These are phyloP conservation scores for Coniferiporia sulphurascens DNA, from an alignment of 1,284 basidiomycete genomes.

Conservation along the genomic window DNA sequence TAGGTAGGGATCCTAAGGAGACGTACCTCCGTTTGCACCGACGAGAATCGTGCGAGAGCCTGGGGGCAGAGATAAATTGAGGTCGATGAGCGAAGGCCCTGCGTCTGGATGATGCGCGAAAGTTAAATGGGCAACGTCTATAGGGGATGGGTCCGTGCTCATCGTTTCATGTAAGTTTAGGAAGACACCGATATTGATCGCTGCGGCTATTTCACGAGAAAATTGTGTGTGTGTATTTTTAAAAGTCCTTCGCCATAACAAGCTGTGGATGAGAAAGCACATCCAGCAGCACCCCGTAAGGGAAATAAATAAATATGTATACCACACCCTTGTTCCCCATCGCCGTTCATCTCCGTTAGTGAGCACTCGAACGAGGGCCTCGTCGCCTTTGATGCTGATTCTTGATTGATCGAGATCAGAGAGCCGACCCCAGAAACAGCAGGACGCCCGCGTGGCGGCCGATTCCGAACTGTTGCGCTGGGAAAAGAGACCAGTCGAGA, in stretches of 20 bases:
- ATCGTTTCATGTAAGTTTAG: not conserved
- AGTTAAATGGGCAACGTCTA: constrained; percentile 56
- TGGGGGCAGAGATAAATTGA: constrained; percentile 61
- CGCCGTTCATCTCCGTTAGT: not conserved
- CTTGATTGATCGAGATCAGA: not conserved
- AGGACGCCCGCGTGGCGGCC: not conserved
- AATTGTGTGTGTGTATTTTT: too few species aligned
- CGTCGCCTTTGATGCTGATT: not conserved
- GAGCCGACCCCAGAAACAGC: not conserved
- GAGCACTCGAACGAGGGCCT: not conserved
- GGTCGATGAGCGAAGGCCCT: constrained; percentile 54
- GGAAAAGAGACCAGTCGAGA: not conserved
- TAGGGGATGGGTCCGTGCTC: constrained; percentile 28
- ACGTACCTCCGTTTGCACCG: constrained; percentile 86
- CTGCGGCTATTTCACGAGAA: not conserved
- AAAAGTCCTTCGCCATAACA: too few species aligned
- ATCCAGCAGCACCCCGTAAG: too few species aligned
- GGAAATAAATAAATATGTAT: too few species aligned
- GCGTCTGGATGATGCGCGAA: constrained; percentile 49
- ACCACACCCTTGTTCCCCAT: not conserved
- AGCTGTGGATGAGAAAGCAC: too few species aligned
- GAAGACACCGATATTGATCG: not conserved
- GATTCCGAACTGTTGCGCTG: not conserved
- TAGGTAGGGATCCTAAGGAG: not conserved
- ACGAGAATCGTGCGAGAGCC: constrained; percentile 82